A percentile compares a stretch with the other conserved stretches of the same genome.
phyloP scores from a whole-genome alignment of 169 alveolate genomes.

The Cryptosporidium viatorum region DNA sequence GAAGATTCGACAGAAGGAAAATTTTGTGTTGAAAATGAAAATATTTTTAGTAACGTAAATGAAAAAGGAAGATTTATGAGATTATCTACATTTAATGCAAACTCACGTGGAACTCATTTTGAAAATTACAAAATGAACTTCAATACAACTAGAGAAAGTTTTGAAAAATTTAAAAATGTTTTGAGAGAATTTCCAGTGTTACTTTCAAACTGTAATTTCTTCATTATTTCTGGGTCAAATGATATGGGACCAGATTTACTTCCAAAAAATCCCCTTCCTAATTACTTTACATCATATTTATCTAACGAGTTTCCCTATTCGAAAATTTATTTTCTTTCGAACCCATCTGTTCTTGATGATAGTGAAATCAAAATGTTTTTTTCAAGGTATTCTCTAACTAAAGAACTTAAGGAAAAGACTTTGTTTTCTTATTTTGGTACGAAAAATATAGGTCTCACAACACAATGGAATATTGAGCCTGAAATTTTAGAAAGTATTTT shows the following conservation, averaged over 20 bases:
- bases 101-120: not conserved
- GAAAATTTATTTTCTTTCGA: constrained; percentile 27
- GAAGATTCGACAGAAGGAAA: not conserved
- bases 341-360: constrained; percentile 21
- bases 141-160: constrained; percentile 19
- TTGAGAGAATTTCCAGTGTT: constrained; percentile 25
- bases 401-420: constrained; percentile 69
- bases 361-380: constrained; percentile 9
- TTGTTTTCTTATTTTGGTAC: constrained; percentile 51
- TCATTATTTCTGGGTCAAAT: constrained; percentile 57
- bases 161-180: not conserved
- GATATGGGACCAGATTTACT: constrained; percentile 69
- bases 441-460: constrained; percentile 16
- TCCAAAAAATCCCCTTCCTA: constrained; percentile 42
- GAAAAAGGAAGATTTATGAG: not conserved
- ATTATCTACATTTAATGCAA: not conserved
- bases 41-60: not conserved
- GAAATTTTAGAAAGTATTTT: constrained; percentile 20
- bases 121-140: not conserved
- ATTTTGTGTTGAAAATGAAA: not conserved
- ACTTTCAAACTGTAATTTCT: constrained; percentile 7
- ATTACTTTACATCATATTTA: constrained; percentile 47
- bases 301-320: constrained; percentile 4
- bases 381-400: constrained; percentile 34
- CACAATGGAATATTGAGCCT: constrained; percentile 33